Evolutionary conservation across 2,329 filamentous ascomycete genomes (phyloP).

Genomic region (Colletotrichum lindemuthianum): DNA sequence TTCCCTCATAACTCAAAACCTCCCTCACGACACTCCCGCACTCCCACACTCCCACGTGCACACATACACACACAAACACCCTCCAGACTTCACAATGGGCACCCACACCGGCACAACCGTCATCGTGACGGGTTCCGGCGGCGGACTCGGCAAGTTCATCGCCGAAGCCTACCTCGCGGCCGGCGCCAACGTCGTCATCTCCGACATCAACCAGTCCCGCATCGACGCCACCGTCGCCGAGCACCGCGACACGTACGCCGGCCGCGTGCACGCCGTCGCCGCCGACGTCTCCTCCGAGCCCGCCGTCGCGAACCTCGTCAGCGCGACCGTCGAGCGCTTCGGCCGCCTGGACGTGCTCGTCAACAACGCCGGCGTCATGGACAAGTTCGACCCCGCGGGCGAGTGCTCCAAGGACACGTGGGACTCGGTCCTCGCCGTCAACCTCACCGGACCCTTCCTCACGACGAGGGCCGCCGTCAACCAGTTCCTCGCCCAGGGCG

Average conservation of each 20-base stretch:
- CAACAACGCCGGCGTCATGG: conserved; percentile 69
- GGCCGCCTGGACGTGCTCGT: conserved; percentile 60
- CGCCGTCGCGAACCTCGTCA: conserved; percentile 28
- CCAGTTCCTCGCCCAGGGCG: conserved; percentile 54
- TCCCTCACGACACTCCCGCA: background rate
- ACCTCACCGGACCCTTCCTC: conserved; percentile 65
- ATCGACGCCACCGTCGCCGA: conserved; percentile 22
- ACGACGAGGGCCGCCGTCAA: conserved; percentile 62
- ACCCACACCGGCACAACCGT: conserved; percentile 40
- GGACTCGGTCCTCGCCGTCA: conserved; percentile 65
- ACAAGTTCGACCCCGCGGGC: conserved; percentile 64
- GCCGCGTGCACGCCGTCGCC: conserved; percentile 26
- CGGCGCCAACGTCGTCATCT: conserved; percentile 46
- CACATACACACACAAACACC: background rate
- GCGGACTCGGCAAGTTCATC: conserved; percentile 46
- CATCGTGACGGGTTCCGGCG: conserved; percentile 46
- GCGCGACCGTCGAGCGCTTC: conserved; percentile 30
- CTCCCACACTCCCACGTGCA: background rate
- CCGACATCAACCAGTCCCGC: conserved; percentile 43
- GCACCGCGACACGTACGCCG: conserved; percentile 30
- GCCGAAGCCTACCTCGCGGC: conserved; percentile 44
- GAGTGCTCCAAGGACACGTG: conserved; percentile 57
- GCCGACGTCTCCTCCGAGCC: conserved; percentile 31
- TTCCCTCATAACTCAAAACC: background rate
- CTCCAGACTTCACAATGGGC: background rate